Evolutionary conservation across 345 rosid genomes (phyloP), one percentile per base, ranked within the genome.

Genomic region (Eucalyptus caleyi): DNA sequence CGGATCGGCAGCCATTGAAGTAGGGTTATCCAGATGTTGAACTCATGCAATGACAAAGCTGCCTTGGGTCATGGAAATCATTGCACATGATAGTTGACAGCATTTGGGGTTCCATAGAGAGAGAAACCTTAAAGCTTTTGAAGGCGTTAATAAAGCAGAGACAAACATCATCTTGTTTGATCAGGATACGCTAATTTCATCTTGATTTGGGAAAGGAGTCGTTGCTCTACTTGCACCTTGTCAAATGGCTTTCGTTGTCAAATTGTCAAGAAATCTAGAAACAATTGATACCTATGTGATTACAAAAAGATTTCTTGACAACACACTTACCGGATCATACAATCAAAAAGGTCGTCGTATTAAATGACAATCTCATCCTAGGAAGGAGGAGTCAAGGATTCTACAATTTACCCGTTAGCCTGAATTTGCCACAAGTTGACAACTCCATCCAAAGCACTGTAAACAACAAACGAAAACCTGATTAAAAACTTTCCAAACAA

Each of bases 371-470:
- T 40, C 86, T 47, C 30, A 77, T 77, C 83, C 47, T 77, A 59
- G 47, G 53, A 80, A 83, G 87, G 40, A 90, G 44, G 87, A 77
- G 83, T 11, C 30, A 77, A 40, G 83, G 50, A 86, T 14, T 89
- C 47, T 32, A 8, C 50, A 59, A 86, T 88, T 89, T 82, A 92
- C 94, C 93, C 93, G 47, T 88, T 88, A 26, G 89, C 86, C 82
- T 91, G 93, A 89, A 93, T 86, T 90, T 93, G 91, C 94, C 94
- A 92, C 47, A 93, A 92, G 90, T 93, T 91, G 86, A 93, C 81
- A 51, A 90, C 34, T 50, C 93, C 93, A 89, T 93, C 94, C 92
- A 93, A 89, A 88, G 94, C 92, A 89, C 94, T 93, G 92, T 83
- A 90, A 42, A 53, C 30, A 30, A n/a, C 53, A 14, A 45, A 40